Base-by-base conservation (phyloP, 805 yeast genomes). In the Hanseniaspora lindneri region DNA sequence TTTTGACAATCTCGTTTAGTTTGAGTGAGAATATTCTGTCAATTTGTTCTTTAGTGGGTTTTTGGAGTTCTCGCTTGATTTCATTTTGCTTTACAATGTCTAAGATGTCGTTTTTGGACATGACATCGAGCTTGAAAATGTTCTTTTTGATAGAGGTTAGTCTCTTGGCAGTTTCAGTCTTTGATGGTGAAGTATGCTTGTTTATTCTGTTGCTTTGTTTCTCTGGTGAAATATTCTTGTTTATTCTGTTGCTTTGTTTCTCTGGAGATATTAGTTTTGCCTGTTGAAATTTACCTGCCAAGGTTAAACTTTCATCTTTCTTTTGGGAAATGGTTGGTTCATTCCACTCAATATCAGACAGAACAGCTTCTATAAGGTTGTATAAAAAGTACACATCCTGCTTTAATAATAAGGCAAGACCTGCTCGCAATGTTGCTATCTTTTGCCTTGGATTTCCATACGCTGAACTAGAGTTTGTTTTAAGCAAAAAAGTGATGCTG, bases 401-500 rank as follows among this genome's bases (percentile, higher is more conserved):
- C 13, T 33, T 23, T 33, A 33, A 33, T 4, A 33, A 6, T 17
- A 16, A 6, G 4, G 21, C 20, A 7, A 33, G 6, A 17, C 7
- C 4, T 9, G 34, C 16, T 14, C 32, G 34, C 6, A 43, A 28
- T 7, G 11, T n/a, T 9, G 16, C 2, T 20, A 34, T 35, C 19
- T 43, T 43, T 19, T 35, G 28, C n/a, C 29, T 32, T 24, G 47
- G 47, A 35, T 43, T 43, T 10, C 47, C 37, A 20, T 24, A 43
- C 4, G 37, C 28, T 33, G 24, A 33, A 7, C 24, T 17, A 19
- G 19, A 13, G 2, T 42, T 42, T 3, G 24, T n/a, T 11, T 14
- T 13, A 24, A 42, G 6, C 19, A 36, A 19, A n/a, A 34, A 25
- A 13, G 25, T 36, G 7, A 42, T 36, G 21, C 19, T 19, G 14